Evolutionary conservation across 495 filamentous ascomycete species (phyloP), one percentile per base, ranked within the genome.

Genomic region (Bathelium albidoporum): DNA sequence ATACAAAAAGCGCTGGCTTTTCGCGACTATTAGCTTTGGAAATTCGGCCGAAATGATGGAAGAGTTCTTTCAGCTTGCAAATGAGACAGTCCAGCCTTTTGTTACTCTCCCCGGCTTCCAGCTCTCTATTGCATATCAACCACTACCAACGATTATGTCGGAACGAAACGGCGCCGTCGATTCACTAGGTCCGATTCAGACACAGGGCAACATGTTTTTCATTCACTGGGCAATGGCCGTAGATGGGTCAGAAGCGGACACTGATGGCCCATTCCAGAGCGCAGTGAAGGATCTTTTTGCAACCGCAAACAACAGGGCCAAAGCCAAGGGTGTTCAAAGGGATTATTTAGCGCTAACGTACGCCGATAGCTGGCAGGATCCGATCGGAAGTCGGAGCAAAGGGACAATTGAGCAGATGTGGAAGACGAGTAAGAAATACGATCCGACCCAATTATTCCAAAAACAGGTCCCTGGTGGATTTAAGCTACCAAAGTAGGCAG

Each of bases 321-420:
- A 78, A 62, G 66, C 62, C 18, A 65, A 76, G 52, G 74, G 74
- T 0, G 20, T 82, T 28, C 70, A 75, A 43, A 70, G 83, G 59
- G 74, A 79, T 36, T 89, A 81, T 60, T 68, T 87, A 31, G 87
- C 87, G 65, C 76, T 83, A 65, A 83, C 84, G 62, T 76, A 76
- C 62, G 73, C 73, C 20, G 69, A 60, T 11, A 32, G 39, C 32
- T 73, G 63, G 63, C 73, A 75, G 61, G 64, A 76, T 61, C 74
- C 77, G 3, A 71, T 82, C 60, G 65, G 64, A 12, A 69, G 74
- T 10, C 70, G 72, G 59, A 69, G 74, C 9, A 32, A 32, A 2
- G 65, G 22, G 7, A 69, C 52, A 58, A 65, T 65, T 49, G 63
- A 34, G 14, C 58, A 64, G 31, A 59, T 76, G 64, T 59, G 63